phyloP scores from a whole-genome alignment of 768 basidiomycete genomes.

The Amanita thiersii region DNA sequence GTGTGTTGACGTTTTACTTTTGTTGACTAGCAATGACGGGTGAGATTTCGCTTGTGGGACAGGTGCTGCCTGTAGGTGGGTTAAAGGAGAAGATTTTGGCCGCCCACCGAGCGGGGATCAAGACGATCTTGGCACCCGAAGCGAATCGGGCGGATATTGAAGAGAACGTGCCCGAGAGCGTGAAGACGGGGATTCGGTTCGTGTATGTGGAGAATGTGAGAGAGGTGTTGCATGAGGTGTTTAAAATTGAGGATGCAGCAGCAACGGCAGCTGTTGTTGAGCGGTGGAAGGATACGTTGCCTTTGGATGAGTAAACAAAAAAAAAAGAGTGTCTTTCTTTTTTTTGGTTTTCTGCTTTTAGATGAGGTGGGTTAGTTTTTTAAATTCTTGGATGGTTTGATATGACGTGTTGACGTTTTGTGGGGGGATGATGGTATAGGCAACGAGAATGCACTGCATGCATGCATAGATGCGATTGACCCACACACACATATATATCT shows the following conservation, averaged over 20 bases:
- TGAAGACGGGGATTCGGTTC: conserved; percentile 90
- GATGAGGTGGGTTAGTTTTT: too few species aligned
- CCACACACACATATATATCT: too few species aligned
- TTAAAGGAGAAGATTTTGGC: conserved; percentile 96
- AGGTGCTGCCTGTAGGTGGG: conserved; percentile 93
- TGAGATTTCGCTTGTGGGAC: conserved; percentile 93
- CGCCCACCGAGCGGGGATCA: conserved; percentile 95
- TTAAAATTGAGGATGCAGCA: conserved; percentile 47
- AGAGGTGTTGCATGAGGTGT: conserved; percentile 86
- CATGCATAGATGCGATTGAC: too few species aligned
- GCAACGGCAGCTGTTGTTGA: conserved; percentile 38
- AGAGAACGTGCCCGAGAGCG: conserved; percentile 93
- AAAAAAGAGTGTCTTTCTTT: too few species aligned
- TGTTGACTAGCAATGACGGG: conserved; percentile 85
- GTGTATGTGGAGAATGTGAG: conserved; percentile 92
- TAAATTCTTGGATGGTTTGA: too few species aligned
- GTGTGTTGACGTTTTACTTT: not conserved
- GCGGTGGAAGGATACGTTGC: conserved; percentile 61
- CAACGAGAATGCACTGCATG: too few species aligned
- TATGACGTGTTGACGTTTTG: too few species aligned
- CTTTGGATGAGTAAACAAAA: conserved; percentile 4
- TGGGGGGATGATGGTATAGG: too few species aligned
- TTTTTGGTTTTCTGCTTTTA: too few species aligned
- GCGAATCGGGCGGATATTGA: conserved; percentile 93
- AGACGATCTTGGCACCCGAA: conserved; percentile 78